phyloP scores from a whole-genome alignment of 176 grass and related monocot species.

The Hordeum vulgare region DNA sequence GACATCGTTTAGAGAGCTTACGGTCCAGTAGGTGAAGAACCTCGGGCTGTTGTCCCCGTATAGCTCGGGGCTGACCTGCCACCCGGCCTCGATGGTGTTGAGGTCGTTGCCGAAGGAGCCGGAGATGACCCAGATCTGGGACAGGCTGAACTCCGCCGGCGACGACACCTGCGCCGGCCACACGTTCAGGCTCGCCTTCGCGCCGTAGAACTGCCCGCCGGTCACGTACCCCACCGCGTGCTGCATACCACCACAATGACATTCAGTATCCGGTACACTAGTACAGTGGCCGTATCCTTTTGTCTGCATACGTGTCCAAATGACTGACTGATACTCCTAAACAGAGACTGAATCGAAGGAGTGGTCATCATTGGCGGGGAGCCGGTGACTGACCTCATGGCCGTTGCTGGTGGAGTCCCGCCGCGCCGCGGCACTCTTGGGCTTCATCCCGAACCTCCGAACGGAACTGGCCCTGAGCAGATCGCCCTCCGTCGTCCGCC shows the following conservation, averaged over 20 bases:
- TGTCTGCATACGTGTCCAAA: neutral
- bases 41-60: conserved; percentile 78
- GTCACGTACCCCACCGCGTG: conserved; percentile 85
- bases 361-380: neutral
- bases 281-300: neutral
- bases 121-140: conserved; percentile 93
- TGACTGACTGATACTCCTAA: neutral
- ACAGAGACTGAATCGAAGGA: neutral
- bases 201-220: conserved; percentile 78
- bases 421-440: conserved; percentile 8
- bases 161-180: conserved; percentile 71
- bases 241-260: conserved; percentile 22
- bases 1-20: conserved; percentile 18
- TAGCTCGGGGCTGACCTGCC: conserved; percentile 93
- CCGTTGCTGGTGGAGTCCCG: conserved; percentile 60
- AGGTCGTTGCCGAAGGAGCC: conserved; percentile 88
- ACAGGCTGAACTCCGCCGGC: conserved; percentile 92
- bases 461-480: conserved; percentile 49
- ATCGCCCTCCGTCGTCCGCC: conserved; percentile 50
- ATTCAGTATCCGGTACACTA: neutral
- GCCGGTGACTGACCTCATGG: conserved; percentile 56
- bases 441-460: conserved; percentile 64
- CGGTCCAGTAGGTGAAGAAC: conserved; percentile 98
- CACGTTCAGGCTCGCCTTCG: conserved; percentile 86
- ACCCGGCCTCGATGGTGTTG: conserved; percentile 97